A percentile compares a stretch with the other conserved stretches of the same genome.
Evolutionary conservation across 345 rosid genomes (phyloP).

Genomic region (Anastatica hierochuntica): DNA sequence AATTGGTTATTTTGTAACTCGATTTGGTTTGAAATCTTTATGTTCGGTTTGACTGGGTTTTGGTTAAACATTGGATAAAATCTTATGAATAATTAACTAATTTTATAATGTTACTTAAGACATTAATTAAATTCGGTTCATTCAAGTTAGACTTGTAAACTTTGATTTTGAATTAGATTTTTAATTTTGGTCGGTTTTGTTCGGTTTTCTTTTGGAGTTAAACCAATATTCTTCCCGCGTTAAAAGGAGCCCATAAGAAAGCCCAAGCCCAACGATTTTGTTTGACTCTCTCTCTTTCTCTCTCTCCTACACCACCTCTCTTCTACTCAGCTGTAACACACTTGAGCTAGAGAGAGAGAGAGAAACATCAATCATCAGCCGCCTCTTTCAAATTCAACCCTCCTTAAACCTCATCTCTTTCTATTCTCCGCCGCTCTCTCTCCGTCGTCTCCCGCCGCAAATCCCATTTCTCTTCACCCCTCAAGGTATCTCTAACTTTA

Average conservation of each 20-base stretch:
- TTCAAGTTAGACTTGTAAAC: too few relatives aligned
- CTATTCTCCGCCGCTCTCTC: conserved; percentile 20
- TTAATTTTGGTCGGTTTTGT: too few relatives aligned
- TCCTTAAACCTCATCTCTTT: conserved; percentile 32
- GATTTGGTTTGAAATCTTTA: too few relatives aligned
- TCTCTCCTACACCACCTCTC: background rate
- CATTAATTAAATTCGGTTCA: too few relatives aligned
- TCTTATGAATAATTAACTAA: too few relatives aligned
- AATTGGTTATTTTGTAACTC: too few relatives aligned
- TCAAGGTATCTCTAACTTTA: background rate
- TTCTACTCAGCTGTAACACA: conserved; percentile 5
- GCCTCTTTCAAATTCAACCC: conserved; percentile 31
- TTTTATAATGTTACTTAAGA: too few relatives aligned
- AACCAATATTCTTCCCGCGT: conserved; percentile 1
- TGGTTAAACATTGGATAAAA: too few relatives aligned
- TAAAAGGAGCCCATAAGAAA: background rate
- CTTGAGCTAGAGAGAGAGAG: background rate
- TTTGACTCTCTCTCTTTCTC: background rate
- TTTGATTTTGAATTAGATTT: too few relatives aligned
- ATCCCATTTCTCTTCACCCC: background rate
- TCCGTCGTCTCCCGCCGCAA: conserved; percentile 19
- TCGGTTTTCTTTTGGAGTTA: too few relatives aligned
- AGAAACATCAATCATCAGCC: conserved; percentile 31
- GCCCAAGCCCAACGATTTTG: conserved; percentile 20
- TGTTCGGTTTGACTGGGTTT: too few relatives aligned